Conservation (phyloP, 1,139 yeast species). For the Diutina pseudorugosa region DNA sequence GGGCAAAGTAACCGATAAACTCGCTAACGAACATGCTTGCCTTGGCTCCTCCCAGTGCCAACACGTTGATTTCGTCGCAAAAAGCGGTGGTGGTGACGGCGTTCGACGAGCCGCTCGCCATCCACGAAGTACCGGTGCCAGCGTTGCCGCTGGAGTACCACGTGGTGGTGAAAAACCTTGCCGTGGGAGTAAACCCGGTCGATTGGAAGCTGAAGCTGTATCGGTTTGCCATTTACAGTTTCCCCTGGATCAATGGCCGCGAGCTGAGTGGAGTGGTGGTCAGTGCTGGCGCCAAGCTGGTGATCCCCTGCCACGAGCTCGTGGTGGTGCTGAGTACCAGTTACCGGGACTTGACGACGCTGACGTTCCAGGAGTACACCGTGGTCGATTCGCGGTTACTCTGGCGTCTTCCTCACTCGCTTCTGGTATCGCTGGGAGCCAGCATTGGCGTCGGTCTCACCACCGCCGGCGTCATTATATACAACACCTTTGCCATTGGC, state of each 20-base stretch:
- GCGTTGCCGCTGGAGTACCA: conserved; percentile 14
- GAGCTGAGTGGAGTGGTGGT: conserved; percentile 31
- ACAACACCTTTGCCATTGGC: conserved; percentile 19
- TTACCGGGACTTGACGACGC: conserved; percentile 32
- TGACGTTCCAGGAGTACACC: conserved; percentile 35
- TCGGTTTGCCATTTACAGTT: conserved; percentile 33
- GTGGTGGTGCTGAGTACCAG: conserved; percentile 33
- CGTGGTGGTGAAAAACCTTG: conserved; percentile 25
- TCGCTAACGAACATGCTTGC: not conserved
- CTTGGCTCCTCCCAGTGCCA: not conserved
- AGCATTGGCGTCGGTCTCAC: conserved; percentile 37
- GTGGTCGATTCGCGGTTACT: conserved; percentile 30
- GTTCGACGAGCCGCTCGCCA: not conserved
- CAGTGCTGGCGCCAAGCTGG: conserved; percentile 17
- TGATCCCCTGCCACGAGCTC: not conserved
- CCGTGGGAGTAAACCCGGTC: conserved; percentile 33
- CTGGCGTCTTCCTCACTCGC: conserved; percentile 24
- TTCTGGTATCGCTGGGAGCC: conserved; percentile 27
- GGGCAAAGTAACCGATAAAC: not conserved
- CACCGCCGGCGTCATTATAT: conserved; percentile 27
- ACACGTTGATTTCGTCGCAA: not conserved
- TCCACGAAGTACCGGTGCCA: not conserved
- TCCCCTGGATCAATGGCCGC: conserved; percentile 40
- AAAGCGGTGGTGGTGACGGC: conserved; percentile 1
- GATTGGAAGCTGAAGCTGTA: conserved; percentile 42